Evolutionary conservation across 495 filamentous ascomycete genomes (phyloP).

Genomic region (Penicillium bialowiezense): DNA sequence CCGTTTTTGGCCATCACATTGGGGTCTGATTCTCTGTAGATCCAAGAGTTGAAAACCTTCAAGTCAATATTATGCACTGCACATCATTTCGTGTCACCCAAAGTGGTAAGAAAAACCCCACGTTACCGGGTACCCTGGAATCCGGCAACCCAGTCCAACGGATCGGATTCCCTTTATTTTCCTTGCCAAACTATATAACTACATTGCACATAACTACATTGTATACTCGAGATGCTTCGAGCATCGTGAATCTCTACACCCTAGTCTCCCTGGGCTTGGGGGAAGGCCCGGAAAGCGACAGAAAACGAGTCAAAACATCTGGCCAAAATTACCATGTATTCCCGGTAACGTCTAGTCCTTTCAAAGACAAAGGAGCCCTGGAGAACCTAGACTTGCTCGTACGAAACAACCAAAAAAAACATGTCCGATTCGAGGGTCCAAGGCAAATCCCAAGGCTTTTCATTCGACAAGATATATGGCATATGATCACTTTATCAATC

Average conservation of each 20-base stretch:
- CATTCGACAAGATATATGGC: no score
- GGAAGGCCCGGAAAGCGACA: no score
- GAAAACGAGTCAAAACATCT: no score
- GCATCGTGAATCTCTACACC: no score
- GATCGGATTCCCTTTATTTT: conserved; percentile 18
- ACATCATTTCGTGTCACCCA: conserved; percentile 1
- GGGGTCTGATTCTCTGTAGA: no score
- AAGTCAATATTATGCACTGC: not conserved
- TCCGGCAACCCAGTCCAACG: conserved; percentile 21
- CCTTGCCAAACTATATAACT: not conserved
- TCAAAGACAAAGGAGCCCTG: not conserved
- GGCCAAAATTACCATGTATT: no score
- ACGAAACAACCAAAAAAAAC: no score
- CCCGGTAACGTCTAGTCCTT: not conserved
- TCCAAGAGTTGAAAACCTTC: no score
- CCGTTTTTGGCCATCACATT: not conserved
- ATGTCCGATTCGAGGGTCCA: not conserved
- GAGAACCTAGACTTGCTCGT: no score
- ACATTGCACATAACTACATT: not conserved
- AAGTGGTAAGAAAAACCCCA: conserved; percentile 7
- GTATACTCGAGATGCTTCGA: no score
- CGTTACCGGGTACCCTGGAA: conserved; percentile 15
- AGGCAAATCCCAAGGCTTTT: no score
- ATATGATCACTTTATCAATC: not conserved
- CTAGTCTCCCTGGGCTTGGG: no score